Evolutionary conservation across 768 basidiomycete species (phyloP), one percentile per base, ranked within the genome.

Genomic region (Russula abietina): DNA sequence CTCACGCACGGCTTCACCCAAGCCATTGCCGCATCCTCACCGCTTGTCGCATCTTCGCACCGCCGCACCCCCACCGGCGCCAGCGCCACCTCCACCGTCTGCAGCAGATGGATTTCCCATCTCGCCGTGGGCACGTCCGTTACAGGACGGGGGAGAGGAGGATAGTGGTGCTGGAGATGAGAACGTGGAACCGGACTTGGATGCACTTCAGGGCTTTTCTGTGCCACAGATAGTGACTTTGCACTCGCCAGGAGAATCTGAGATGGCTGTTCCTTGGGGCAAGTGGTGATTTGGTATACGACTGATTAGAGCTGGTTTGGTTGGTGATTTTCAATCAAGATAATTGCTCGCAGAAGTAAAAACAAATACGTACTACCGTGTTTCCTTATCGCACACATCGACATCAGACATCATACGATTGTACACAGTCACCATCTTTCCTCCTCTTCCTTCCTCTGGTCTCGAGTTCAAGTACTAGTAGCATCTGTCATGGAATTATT

Each of bases 51-150:
- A 59, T 38, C 64, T 65, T 9, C 65, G 62, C 22, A 33, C 64
- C 4, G 28, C 53, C 14, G 54, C 50, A 8, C 57, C 64, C 7
- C 48, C 48, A 17, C 48, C 48, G 14, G 48, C 48, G 0, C 65
- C 66, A 19, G 65, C 66, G n/a, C 66, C 65, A 2, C 65, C 66
- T 0, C 66, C 66, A 16, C 65, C 66, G 16, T 66, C 66, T 1
- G 65, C 66, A 4, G 66, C 65, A 24, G 57, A 59, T 28, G 65
- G 57, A n/a, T 66, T 26, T 17, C 50, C 60, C 1, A 33, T 52
- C 30, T 56, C 64, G 57, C 66, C 66, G n/a, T 67, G 66, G 66
- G 60, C 57, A 7, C 12, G 19, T 19, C 48, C 51, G 14, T 33
- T 46, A 32, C 28, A 24, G 5, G 32, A 24, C 26, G 60, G 39